phyloP scores from a whole-genome alignment of 306 rosid genomes.

The Vachellia collinsii region DNA sequence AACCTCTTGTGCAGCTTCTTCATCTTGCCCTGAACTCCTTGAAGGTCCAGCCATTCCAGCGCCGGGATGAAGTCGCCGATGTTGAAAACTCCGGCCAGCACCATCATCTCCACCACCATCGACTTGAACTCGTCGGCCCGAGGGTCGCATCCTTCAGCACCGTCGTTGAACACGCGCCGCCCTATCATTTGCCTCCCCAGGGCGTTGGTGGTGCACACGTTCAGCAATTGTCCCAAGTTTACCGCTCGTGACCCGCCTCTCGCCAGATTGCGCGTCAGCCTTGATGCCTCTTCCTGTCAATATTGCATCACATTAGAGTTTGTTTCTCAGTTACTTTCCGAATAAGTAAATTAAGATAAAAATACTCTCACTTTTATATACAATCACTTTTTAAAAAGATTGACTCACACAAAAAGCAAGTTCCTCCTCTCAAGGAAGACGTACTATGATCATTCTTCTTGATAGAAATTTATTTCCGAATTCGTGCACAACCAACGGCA shows the following conservation, averaged over 20 bases:
- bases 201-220: constrained; percentile 66
- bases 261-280: constrained; percentile 49
- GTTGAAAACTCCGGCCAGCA: constrained; percentile 63
- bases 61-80: constrained; percentile 72
- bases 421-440: too few species aligned
- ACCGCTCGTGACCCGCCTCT: constrained; percentile 43
- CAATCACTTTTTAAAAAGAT: too few species aligned
- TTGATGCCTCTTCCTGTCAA: constrained; percentile 65
- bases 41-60: constrained; percentile 66
- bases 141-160: constrained; percentile 42
- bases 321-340: too few species aligned
- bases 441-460: too few species aligned
- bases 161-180: constrained; percentile 57
- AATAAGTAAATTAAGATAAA: too few species aligned
- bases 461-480: too few species aligned
- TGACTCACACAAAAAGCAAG: too few species aligned
- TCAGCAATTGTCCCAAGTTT: constrained; percentile 55
- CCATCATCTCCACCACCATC: constrained; percentile 76
- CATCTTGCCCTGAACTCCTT: constrained; percentile 59
- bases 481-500: neutral
- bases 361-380: too few species aligned
- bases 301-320: neutral
- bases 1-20: constrained; percentile 64
- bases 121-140: constrained; percentile 68
- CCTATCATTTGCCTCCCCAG: constrained; percentile 70